Evolutionary conservation across 352 stramenopile genomes (phyloP).

Genomic region (Phytophthora sp.): DNA sequence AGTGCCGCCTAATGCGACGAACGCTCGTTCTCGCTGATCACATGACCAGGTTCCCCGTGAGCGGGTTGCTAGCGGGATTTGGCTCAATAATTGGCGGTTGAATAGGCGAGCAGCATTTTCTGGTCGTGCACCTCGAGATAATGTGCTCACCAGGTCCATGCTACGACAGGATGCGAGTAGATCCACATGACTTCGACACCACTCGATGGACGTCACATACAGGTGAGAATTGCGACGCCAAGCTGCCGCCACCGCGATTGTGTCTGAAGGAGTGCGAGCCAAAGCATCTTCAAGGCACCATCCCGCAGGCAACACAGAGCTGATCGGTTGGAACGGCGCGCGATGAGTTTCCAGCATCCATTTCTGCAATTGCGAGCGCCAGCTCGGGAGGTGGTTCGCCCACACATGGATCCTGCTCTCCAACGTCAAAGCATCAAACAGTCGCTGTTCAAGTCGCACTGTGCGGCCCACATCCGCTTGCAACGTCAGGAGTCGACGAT

Average conservation of each 20-base stretch:
- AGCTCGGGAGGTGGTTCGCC: slow-evolving; percentile 51
- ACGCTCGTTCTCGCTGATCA: slow-evolving; percentile 17
- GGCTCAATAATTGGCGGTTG: slow-evolving; percentile 30
- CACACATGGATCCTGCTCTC: slow-evolving; percentile 39
- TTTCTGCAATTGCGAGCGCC: slow-evolving; percentile 43
- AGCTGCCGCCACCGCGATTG: background rate
- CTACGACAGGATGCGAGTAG: slow-evolving; percentile 45
- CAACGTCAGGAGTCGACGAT: slow-evolving; percentile 8
- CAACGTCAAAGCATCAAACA: slow-evolving; percentile 41
- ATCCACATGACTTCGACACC: slow-evolving; percentile 36
- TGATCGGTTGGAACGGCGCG: slow-evolving; percentile 40
- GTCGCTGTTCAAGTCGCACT: background rate
- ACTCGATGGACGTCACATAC: slow-evolving; percentile 47
- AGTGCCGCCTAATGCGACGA: slow-evolving; percentile 18
- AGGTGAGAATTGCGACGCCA: slow-evolving; percentile 46
- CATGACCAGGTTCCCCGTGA: slow-evolving; percentile 5
- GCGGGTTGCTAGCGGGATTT: slow-evolving; percentile 9
- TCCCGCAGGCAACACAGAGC: slow-evolving; percentile 12
- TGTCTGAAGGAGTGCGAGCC: background rate
- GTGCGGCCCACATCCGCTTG: background rate
- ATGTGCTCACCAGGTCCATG: slow-evolving; percentile 41
- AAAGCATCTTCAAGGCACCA: slow-evolving; percentile 6
- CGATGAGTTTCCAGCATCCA: slow-evolving; percentile 48
- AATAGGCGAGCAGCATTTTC: slow-evolving; percentile 27
- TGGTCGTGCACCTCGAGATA: slow-evolving; percentile 34